These are phyloP conservation scores for Chimonanthus salicifolius DNA, from an alignment of 164 flowering plant species.

Conservation along the genomic window DNA sequence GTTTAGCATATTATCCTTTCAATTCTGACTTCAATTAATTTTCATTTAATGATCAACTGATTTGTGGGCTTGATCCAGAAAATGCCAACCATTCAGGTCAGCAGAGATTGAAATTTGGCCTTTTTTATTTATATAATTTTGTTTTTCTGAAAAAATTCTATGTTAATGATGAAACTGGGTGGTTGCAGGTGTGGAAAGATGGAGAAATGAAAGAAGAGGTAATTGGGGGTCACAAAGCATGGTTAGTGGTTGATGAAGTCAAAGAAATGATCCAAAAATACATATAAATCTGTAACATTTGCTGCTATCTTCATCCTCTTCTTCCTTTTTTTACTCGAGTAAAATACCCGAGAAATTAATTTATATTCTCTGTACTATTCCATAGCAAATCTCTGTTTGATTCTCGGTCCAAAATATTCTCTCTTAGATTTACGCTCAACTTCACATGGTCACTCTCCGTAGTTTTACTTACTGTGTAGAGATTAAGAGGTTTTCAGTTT, in stretches of 20 bases:
- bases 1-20: neutral
- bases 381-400: no score
- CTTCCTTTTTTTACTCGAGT: neutral
- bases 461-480: no score
- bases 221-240: slow-evolving; percentile 91
- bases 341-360: no score
- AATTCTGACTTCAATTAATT: neutral
- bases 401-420: no score
- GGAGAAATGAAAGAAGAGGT: slow-evolving; percentile 93
- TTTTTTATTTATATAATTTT: neutral
- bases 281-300: neutral
- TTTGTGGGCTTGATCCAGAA: slow-evolving; percentile 38
- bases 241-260: slow-evolving; percentile 90
- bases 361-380: no score
- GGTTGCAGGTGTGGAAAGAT: slow-evolving; percentile 79
- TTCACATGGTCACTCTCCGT: no score
- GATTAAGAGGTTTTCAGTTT: no score
- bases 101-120: neutral
- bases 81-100: slow-evolving; percentile 97
- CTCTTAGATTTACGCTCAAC: no score
- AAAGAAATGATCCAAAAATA: slow-evolving; percentile 74
- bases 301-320: neutral
- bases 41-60: neutral
- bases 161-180: neutral
- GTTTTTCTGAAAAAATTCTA: neutral